phyloP scores from a whole-genome alignment of 2,329 filamentous ascomycete species.

The Tetracladium maxilliforme region DNA sequence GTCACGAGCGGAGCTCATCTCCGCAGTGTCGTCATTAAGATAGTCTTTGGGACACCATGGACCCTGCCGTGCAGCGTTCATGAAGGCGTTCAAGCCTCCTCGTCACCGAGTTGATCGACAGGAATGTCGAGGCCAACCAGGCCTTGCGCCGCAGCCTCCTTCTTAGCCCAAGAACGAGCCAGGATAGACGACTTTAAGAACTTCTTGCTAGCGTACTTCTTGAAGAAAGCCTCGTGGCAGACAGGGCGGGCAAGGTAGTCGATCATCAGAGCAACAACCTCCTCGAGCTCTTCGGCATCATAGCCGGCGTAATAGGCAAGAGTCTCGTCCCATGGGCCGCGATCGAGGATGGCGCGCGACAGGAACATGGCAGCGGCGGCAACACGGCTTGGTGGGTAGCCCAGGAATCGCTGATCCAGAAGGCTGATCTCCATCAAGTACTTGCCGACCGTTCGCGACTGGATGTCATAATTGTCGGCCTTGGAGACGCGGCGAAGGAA shows the following conservation, averaged over 20 bases:
- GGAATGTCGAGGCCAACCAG: too few species aligned
- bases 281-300: constrained; percentile 80
- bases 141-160: constrained; percentile 45
- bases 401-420: constrained; percentile 86
- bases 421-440: constrained; percentile 96
- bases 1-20: too few species aligned
- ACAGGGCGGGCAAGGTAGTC: constrained; percentile 89
- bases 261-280: constrained; percentile 86
- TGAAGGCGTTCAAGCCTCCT: constrained; percentile 1
- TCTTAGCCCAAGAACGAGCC: constrained; percentile 87
- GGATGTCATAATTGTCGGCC: constrained; percentile 98
- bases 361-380: constrained; percentile 93
- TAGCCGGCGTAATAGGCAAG: constrained; percentile 88
- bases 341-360: constrained; percentile 72
- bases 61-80: too few species aligned
- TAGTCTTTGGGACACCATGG: too few species aligned
- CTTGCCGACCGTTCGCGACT: constrained; percentile 92
- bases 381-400: constrained; percentile 76
- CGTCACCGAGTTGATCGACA: not conserved
- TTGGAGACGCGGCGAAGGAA: constrained; percentile 97
- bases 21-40: too few species aligned
- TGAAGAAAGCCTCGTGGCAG: constrained; percentile 94
- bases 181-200: constrained; percentile 95
- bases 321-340: constrained; percentile 52
- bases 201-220: constrained; percentile 99